Base-by-base conservation (phyloP, 78 protist species). In the Tieghemostelium lacteum region DNA sequence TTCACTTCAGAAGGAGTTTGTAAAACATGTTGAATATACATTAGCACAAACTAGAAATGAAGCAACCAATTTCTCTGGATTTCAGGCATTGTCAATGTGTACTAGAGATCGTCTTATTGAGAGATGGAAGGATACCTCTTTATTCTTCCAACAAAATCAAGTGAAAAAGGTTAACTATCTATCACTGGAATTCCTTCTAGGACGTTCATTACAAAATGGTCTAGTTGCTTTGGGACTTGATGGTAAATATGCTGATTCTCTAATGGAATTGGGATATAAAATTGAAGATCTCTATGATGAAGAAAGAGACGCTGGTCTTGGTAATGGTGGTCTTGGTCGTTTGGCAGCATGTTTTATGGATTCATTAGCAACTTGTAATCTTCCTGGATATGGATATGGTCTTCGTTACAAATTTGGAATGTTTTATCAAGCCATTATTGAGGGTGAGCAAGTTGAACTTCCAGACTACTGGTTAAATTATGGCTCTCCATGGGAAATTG, bases 301-400 rank as follows among this genome's bases (percentile, higher is more conserved):
- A 67, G 99, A 98, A 85, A 69, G 62, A 22, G 99, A 98, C 54
- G 98, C 98, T 0, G 99, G 97, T 42, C 95, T 98, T 8, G 99
- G 99, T 65, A 97, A 98, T 88, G 98, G 99, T 6, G 99, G 99
- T 42, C 96, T 97, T n/a, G 99, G 96, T 52, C 87, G 97, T 36
- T 61, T 95, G 6, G 98, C 98, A n/a, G 99, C 99, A 2, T 98
- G 99, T 73, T 96, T 92, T 83, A 45, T 98, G 73, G 99, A 98
- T 71, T 95, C 98, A 12, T 61, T 96, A 87, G 98, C 99, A 5
- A 96, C 99, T 26, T 85, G 95, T 49, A 78, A 87, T 73, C 88
- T 72, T 34, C 99, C 99, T 4, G 98, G 96, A 7, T 86, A 88
- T 96, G 98, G 98, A 16, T 96, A 96, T 42, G 98, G 98, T 14